Evolutionary conservation across 2,329 filamentous ascomycete genomes (phyloP), one percentile per base, ranked within the genome.

Genomic region (Ophiostoma sp.): DNA sequence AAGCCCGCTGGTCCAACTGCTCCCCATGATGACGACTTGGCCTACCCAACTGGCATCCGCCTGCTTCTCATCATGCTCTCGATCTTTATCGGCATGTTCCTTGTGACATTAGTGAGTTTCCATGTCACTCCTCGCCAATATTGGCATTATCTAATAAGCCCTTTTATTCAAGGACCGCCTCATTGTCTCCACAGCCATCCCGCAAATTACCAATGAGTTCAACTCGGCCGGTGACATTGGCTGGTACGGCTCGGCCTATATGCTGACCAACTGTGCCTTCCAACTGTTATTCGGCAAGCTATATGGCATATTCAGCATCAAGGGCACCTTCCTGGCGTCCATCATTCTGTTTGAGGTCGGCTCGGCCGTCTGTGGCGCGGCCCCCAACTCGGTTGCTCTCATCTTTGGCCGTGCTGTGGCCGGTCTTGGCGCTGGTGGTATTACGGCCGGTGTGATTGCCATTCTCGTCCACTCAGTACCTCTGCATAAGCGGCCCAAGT

Each of bases 361-460:
- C 1, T 83, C 81, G 4, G 80, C 81, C 31, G 75, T 84, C 55
- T 84, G 83, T 73, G 83, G 82, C 7, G 80, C 81, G 0, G 83
- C 83, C 19, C 82, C 82, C 15, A 82, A 73, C 72, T 83, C 81
- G 2, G 75, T 80, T n/a, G 80, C 80, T 17, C 81, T 84, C 69
- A 84, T 85, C 36, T 31, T 84, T 48, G 83, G 83, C 4, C 79
- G 83, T 19, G 83, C 82, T 52, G 78, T 85, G 36, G 80, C 82
- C 55, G 83, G 83, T 6, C 71, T 82, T 1, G 83, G 83, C 1
- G 78, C 79, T 0, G 80, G 80, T 0, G 83, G 83, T 48, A 81
- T 84, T 72, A 81, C 82, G 55, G 78, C 81, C 5, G 83, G 83
- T 9, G 79, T 77, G 75, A 79, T 82, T 61, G 76, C 79, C 9